These are phyloP conservation scores for Geranium brycei DNA, from an alignment of 345 rosid genomes.

Conservation along the genomic window DNA sequence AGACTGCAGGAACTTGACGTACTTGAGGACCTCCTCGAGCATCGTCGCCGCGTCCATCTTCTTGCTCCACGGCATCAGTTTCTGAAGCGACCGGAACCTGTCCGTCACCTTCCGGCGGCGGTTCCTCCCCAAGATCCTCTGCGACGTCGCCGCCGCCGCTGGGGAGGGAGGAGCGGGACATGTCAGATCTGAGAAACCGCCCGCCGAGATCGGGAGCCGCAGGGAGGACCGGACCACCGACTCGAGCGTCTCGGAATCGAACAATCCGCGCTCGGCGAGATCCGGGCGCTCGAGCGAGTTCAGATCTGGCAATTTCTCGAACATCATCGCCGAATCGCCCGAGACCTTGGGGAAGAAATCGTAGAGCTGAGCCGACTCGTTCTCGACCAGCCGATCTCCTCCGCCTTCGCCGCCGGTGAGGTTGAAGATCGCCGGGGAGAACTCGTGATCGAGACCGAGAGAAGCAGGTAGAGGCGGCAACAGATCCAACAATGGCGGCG, in stretches of 20 bases:
- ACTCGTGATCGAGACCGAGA: background rate
- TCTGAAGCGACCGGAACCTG: constrained; percentile 35
- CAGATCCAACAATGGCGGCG: constrained; percentile 3
- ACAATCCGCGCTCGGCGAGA: too few relatives aligned
- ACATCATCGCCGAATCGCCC: too few relatives aligned
- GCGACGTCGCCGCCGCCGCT: background rate
- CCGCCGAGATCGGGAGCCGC: background rate
- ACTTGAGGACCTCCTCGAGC: constrained; percentile 49
- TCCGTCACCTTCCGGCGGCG: constrained; percentile 28
- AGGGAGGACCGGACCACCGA: background rate
- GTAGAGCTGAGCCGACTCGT: too few relatives aligned
- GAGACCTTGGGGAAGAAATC: too few relatives aligned
- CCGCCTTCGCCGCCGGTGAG: too few relatives aligned
- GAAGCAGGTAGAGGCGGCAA: background rate
- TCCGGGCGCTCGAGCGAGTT: too few relatives aligned
- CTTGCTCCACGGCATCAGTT: constrained; percentile 48
- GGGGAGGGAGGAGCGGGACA: background rate
- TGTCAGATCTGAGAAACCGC: background rate
- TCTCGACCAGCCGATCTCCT: too few relatives aligned
- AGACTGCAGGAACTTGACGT: constrained; percentile 44
- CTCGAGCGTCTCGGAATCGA: background rate
- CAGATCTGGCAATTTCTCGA: too few relatives aligned
- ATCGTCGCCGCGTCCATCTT: constrained; percentile 37
- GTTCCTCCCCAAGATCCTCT: constrained; percentile 1
- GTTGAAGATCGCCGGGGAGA: background rate